Percentiles rank a stretch among this genome's conserved stretches.
phyloP scores from a whole-genome alignment of 345 rosid genomes.

The Draba incana region DNA sequence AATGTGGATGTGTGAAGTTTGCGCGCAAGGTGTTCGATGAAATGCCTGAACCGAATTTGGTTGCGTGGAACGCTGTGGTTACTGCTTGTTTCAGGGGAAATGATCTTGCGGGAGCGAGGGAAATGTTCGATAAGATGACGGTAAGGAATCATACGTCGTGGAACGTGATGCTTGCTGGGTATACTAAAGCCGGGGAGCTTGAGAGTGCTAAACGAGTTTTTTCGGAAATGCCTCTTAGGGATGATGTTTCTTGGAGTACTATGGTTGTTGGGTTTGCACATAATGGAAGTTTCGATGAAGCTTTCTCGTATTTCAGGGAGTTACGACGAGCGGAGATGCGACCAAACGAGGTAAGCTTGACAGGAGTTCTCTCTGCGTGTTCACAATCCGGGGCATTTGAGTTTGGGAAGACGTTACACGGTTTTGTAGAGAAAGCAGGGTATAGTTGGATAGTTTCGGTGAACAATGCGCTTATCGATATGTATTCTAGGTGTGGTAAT shows the following conservation, averaged over 20 bases:
- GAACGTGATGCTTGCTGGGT: constrained; percentile 65
- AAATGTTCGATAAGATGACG: constrained; percentile 48
- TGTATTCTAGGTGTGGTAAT: constrained; percentile 70
- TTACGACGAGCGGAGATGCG: constrained; percentile 44
- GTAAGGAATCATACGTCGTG: constrained; percentile 64
- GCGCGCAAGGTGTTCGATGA: constrained; percentile 62
- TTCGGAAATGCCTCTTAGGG: constrained; percentile 50
- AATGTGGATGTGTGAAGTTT: constrained; percentile 46
- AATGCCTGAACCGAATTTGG: constrained; percentile 54
- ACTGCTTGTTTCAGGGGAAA: constrained; percentile 49
- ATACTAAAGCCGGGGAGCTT: constrained; percentile 52
- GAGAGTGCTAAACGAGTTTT: constrained; percentile 49
- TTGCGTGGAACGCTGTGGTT: constrained; percentile 60
- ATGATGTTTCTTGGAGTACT: constrained; percentile 71
- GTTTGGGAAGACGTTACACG: constrained; percentile 50
- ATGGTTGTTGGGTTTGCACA: constrained; percentile 59
- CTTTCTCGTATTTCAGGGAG: constrained; percentile 55
- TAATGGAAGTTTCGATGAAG: constrained; percentile 49
- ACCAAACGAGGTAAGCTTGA: constrained; percentile 59
- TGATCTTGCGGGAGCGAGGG: constrained; percentile 43
- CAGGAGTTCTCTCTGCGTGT: constrained; percentile 57
- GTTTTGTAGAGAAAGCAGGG: constrained; percentile 57
- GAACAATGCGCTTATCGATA: constrained; percentile 62
- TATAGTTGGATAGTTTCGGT: constrained; percentile 42
- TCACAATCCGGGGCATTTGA: constrained; percentile 53